Base-by-base conservation (phyloP, 176 grass and related monocot species). In the Triticum timopheevii region DNA sequence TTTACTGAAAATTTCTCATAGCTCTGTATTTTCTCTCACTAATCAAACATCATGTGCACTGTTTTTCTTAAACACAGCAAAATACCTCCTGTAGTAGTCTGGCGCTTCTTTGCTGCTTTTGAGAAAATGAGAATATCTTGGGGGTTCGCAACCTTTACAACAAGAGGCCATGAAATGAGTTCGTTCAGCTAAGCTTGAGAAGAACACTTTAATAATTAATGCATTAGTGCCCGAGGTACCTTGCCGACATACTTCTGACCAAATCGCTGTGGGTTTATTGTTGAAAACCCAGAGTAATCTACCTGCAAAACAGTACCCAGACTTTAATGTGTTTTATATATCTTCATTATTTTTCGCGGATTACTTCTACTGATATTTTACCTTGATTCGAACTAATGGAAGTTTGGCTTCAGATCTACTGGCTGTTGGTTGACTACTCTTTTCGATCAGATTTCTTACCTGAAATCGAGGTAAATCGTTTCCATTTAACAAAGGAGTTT, bases 101-200 rank as follows among this genome's bases (percentile, higher is more conserved):
- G 89, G 24, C 87, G 89, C 58, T 90, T 93, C 85, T 96, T 98
- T 80, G 90, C 84, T 66, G 94, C 87, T 86, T 96, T 98, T 76
- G 97, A 98, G 61, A 98, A 96, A 83, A 96, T 96, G 63, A 98
- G 92, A 83, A 98, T 98, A 78, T 98, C 94, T 87, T 98, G 92
- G 79, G 97, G 97, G 87, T 98, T 98, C 61, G 94, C 97, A 88
- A 98, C 97, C 97, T 98, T 92, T 92, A 88, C 33, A 86, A 87
- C 40, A 62, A 63, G 59, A 84, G 88, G 6, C 19, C 24, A 78
- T 22, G 23, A 88, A 80, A 82, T 56, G 88, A 85, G 47, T 49
- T 70, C 58, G 83, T 61, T 62, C 63, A 90, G 50, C 10, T 49
- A 71, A 24, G 27, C 80, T 81, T 49, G 62, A 88, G 63, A 66